Evolutionary conservation across 108 stramenopile species (phyloP).

Genomic region (Bacterosira constricta): DNA sequence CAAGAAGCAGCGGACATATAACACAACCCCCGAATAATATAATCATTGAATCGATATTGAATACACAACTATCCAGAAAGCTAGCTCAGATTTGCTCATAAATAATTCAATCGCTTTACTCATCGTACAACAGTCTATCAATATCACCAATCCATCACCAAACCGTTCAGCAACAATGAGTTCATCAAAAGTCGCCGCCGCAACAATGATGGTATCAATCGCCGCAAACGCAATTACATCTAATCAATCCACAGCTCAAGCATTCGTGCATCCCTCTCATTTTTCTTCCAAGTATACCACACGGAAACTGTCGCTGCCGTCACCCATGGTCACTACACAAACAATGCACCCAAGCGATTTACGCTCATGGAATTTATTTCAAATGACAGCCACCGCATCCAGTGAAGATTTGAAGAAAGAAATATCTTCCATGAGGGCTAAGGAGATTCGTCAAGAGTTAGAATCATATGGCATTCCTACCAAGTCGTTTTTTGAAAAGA

Average conservation of each 20-base stretch:
- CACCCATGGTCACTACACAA: not conserved
- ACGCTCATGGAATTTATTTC: not conserved
- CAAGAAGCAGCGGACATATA: too few species aligned
- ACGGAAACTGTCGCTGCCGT: not conserved
- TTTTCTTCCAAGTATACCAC: not conserved
- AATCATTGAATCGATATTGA: too few species aligned
- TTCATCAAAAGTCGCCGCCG: not conserved
- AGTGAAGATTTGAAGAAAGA: slow-evolving; percentile 57
- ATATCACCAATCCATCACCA: not conserved
- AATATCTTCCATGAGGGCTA: slow-evolving; percentile 58
- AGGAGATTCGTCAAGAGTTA: slow-evolving; percentile 72
- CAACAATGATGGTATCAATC: not conserved
- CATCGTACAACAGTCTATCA: not conserved
- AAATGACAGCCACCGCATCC: slow-evolving; percentile 5
- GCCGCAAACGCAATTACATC: not conserved
- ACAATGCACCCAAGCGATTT: not conserved
- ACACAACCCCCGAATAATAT: too few species aligned
- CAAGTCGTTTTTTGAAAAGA: slow-evolving; percentile 77
- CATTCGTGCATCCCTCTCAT: not conserved
- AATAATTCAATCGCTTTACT: too few species aligned
- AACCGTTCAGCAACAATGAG: not conserved
- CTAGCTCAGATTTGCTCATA: too few species aligned
- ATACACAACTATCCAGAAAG: too few species aligned
- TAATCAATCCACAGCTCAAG: not conserved
- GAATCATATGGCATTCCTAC: slow-evolving; percentile 72